A percentile compares a stretch with the other conserved stretches of the same genome.
Evolutionary conservation across 495 filamentous ascomycete species (phyloP).

Genomic region (Neurospora sp.): DNA sequence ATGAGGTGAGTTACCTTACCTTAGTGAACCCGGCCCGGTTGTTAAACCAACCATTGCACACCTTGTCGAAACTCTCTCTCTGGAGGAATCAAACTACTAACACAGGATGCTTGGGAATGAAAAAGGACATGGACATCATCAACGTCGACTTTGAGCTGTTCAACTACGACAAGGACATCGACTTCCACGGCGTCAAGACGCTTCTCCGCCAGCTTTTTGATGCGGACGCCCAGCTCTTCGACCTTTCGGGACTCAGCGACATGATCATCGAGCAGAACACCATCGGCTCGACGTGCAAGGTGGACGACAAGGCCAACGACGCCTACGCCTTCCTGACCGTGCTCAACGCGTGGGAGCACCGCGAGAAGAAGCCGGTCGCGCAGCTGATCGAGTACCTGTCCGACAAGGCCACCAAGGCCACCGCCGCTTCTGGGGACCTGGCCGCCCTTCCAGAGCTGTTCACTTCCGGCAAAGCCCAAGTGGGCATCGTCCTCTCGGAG

Average conservation of each 20-base stretch:
- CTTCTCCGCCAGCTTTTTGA: constrained; percentile 93
- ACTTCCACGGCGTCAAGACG: constrained; percentile 91
- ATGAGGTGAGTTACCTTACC: constrained; percentile 18
- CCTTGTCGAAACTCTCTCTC: neutral
- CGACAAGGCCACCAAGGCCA: constrained; percentile 39
- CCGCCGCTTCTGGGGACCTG: constrained; percentile 37
- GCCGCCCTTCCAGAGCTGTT: constrained; percentile 46
- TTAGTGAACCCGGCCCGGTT: constrained; percentile 10
- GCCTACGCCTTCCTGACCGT: constrained; percentile 92
- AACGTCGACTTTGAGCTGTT: constrained; percentile 99
- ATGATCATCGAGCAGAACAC: constrained; percentile 81
- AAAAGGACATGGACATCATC: constrained; percentile 81
- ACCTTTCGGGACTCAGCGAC: constrained; percentile 77
- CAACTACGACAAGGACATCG: constrained; percentile 79
- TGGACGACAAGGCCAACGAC: constrained; percentile 86
- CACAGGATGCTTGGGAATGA: neutral
- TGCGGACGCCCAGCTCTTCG: constrained; percentile 70
- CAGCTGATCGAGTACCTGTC: constrained; percentile 62
- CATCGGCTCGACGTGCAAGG: constrained; percentile 90
- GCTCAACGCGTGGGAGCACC: constrained; percentile 72
- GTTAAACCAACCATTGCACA: neutral
- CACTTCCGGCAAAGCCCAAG: constrained; percentile 39
- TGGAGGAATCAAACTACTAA: neutral
- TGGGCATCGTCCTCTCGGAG: constrained; percentile 84
- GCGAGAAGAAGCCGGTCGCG: constrained; percentile 60